Evolutionary conservation across 257 asterid genomes (phyloP).

Genomic region (Parsonsia alboflavescens): DNA sequence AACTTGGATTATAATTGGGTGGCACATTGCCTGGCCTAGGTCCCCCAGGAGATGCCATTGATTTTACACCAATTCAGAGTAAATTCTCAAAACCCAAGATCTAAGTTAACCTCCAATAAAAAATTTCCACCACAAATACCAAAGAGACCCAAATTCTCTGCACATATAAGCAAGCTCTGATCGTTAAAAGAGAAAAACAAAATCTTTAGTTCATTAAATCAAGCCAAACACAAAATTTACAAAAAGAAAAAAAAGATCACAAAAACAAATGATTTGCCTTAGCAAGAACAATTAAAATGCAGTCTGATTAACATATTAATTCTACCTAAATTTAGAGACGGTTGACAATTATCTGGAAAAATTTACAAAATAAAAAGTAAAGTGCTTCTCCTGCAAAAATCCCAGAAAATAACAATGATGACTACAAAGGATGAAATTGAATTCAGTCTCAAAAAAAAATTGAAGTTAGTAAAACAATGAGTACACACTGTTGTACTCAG

Average conservation of each 20-base stretch:
- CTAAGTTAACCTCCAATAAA: conserved; percentile 15
- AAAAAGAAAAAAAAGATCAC: neutral
- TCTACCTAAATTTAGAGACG: neutral
- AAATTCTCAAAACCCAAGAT: conserved; percentile 25
- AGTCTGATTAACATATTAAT: neutral
- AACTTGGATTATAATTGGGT: conserved; percentile 68
- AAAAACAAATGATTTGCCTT: neutral
- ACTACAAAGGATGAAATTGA: neutral
- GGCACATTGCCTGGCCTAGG: conserved; percentile 83
- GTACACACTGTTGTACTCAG: neutral
- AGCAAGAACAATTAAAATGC: neutral
- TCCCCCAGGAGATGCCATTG: conserved; percentile 91
- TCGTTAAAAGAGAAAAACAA: neutral
- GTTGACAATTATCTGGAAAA: neutral
- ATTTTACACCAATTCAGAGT: conserved; percentile 18
- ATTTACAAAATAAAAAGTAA: neutral
- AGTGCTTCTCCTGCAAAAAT: neutral
- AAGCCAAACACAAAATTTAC: neutral
- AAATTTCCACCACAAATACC: conserved; percentile 2
- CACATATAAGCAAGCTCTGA: neutral
- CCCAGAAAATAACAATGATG: neutral
- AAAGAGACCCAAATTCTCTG: neutral
- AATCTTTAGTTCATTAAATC: neutral
- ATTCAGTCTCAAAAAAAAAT: neutral
- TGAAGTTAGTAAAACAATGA: neutral